These are phyloP conservation scores for Spirogloea muscicola DNA, from an alignment of 139 green algal genomes.

Conservation along the genomic window DNA sequence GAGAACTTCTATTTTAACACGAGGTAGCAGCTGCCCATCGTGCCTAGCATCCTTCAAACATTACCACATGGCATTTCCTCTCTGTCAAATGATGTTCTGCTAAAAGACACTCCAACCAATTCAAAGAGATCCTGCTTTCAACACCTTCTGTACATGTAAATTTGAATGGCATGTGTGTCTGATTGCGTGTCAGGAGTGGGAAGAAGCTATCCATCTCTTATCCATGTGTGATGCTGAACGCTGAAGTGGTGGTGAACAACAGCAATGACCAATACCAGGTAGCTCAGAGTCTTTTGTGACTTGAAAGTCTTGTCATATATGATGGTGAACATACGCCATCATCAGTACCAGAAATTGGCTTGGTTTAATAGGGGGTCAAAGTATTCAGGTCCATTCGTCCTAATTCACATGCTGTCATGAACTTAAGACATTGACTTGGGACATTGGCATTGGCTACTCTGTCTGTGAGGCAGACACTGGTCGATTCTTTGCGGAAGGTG, in stretches of 20 bases:
- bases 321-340: too few species aligned
- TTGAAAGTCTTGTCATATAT: too few species aligned
- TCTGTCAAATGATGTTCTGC: too few species aligned
- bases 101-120: too few species aligned
- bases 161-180: neutral
- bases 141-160: too few species aligned
- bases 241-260: conserved; percentile 87
- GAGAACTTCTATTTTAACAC: conserved; percentile 81
- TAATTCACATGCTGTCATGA: neutral
- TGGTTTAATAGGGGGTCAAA: too few species aligned
- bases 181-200: conserved; percentile 56
- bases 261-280: conserved; percentile 94
- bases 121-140: too few species aligned
- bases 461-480: conserved; percentile 42
- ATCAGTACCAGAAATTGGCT: too few species aligned
- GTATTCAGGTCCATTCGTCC: neutral
- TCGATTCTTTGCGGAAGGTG: conserved; percentile 54
- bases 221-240: conserved; percentile 97
- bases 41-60: too few species aligned
- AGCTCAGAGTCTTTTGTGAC: too few species aligned
- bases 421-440: neutral
- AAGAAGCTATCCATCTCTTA: conserved; percentile 77
- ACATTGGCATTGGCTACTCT: neutral
- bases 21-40: too few species aligned
- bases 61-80: too few species aligned